A percentile compares a stretch with the other conserved stretches of the same genome.
These are phyloP conservation scores for Leishmania gerbilli DNA, from an alignment of 208 protist genomes.

Conservation along the genomic window DNA sequence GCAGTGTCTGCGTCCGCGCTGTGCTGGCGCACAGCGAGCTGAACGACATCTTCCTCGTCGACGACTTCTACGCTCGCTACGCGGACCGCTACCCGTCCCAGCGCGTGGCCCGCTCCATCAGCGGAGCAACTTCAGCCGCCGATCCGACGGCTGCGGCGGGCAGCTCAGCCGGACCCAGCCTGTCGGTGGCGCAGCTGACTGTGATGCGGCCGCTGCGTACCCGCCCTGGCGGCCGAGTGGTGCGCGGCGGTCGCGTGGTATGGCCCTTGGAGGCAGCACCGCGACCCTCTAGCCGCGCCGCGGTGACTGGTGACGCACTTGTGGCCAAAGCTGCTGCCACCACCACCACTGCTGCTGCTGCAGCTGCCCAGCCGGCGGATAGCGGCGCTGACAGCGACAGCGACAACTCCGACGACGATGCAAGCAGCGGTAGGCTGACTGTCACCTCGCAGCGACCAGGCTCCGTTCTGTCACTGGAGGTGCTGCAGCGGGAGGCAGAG, in stretches of 20 bases:
- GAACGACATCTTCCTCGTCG: constrained; percentile 90
- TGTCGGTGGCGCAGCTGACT: constrained; percentile 53
- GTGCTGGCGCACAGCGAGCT: constrained; percentile 68
- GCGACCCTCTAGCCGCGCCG: constrained; percentile 35
- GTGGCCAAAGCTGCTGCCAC: neutral
- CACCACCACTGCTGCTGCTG: neutral
- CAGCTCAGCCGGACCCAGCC: neutral
- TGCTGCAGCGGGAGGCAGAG: constrained; percentile 61
- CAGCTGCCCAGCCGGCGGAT: constrained; percentile 1
- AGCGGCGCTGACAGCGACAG: neutral
- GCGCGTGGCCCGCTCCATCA: constrained; percentile 32
- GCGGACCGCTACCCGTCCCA: constrained; percentile 59
- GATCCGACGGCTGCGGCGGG: neutral
- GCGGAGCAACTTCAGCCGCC: neutral
- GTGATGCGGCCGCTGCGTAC: constrained; percentile 62
- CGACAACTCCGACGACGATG: constrained; percentile 16
- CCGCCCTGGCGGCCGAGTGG: constrained; percentile 46
- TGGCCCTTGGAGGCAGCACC: constrained; percentile 42
- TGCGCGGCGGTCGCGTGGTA: constrained; percentile 57
- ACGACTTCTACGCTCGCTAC: constrained; percentile 89
- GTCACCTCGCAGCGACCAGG: constrained; percentile 4
- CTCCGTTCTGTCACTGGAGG: constrained; percentile 38
- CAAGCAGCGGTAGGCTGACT: neutral
- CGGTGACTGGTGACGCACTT: constrained; percentile 7
- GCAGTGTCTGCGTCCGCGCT: constrained; percentile 77